Conservation (phyloP, 306 rosid species). For the Rosa chinensis region DNA sequence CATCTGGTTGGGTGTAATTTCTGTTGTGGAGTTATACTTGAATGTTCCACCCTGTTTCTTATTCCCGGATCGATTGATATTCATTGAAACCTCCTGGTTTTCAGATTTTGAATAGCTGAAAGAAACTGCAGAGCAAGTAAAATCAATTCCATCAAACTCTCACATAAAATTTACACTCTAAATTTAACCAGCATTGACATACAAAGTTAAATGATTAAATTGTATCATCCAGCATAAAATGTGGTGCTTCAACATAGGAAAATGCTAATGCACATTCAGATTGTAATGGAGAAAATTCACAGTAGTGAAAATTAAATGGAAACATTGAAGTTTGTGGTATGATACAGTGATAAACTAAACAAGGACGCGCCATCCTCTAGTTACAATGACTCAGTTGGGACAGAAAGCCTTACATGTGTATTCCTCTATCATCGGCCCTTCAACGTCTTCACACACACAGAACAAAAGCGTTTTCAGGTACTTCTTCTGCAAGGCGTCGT, state of each 20-base stretch:
- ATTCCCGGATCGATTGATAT: conserved; percentile 73
- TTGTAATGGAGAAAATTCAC: too few relatives aligned
- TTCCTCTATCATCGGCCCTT: conserved; percentile 98
- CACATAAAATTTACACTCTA: not conserved
- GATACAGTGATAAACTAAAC: not conserved
- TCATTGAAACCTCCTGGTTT: conserved; percentile 77
- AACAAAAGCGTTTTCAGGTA: conserved; percentile 85
- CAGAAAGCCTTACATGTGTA: conserved; percentile 62
- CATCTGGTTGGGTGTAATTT: conserved; percentile 91
- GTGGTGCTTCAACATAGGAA: not conserved
- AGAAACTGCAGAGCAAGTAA: conserved; percentile 58
- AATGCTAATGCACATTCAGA: not conserved
- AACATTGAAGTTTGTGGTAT: not conserved
- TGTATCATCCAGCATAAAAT: not conserved
- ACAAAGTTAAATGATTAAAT: not conserved
- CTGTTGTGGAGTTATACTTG: conserved; percentile 64
- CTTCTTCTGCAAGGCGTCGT: conserved; percentile 84
- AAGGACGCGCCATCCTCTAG: not conserved
- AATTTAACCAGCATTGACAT: conserved; percentile 6
- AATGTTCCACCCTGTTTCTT: conserved; percentile 75
- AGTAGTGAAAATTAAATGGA: too few relatives aligned
- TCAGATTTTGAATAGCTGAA: conserved; percentile 78
- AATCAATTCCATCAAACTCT: conserved; percentile 21
- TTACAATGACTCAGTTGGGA: not conserved
- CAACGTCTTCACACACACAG: conserved; percentile 83